A percentile compares a stretch with the other conserved stretches of the same genome.
These are phyloP conservation scores for Metarhizium rileyi DNA, from an alignment of 2,329 filamentous ascomycete species.

Conservation along the genomic window DNA sequence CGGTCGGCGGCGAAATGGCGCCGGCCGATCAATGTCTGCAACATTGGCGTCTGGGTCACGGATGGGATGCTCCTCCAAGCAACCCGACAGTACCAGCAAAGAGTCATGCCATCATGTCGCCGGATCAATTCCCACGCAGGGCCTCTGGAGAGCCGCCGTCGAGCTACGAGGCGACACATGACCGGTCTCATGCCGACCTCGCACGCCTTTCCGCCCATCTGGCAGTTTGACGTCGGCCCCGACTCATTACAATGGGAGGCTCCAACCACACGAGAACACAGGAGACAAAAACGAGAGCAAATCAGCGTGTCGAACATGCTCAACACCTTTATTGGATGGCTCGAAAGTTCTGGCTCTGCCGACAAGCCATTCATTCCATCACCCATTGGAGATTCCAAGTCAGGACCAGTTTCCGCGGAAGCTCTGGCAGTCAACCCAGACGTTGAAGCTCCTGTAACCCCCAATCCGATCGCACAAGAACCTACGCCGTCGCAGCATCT, in stretches of 20 bases:
- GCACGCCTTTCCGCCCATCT: conserved; percentile 28
- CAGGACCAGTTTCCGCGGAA: conserved; percentile 3
- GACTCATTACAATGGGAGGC: conserved; percentile 44
- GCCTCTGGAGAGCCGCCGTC: conserved; percentile 44
- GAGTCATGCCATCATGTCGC: conserved; percentile 14
- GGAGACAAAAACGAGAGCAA: conserved; percentile 14
- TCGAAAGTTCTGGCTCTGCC: conserved; percentile 13
- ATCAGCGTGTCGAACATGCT: conserved; percentile 13
- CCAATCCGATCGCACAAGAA: neutral
- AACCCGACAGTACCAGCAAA: conserved; percentile 20
- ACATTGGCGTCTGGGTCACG: conserved; percentile 21
- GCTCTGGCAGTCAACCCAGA: conserved; percentile 2
- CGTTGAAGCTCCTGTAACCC: neutral
- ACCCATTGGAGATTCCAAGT: neutral
- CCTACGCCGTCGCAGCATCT: neutral
- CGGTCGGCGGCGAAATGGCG: conserved; percentile 17
- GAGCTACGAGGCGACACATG: conserved; percentile 44
- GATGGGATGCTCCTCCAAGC: conserved; percentile 23
- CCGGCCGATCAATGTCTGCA: conserved; percentile 9
- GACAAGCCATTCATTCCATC: conserved; percentile 12
- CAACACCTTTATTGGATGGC: conserved; percentile 20
- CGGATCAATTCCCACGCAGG: conserved; percentile 36
- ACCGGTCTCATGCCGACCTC: conserved; percentile 36
- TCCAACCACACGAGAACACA: conserved; percentile 26
- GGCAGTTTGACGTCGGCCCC: conserved; percentile 35